phyloP scores from a whole-genome alignment of 768 basidiomycete species.

The Mycena rebaudengoi region DNA sequence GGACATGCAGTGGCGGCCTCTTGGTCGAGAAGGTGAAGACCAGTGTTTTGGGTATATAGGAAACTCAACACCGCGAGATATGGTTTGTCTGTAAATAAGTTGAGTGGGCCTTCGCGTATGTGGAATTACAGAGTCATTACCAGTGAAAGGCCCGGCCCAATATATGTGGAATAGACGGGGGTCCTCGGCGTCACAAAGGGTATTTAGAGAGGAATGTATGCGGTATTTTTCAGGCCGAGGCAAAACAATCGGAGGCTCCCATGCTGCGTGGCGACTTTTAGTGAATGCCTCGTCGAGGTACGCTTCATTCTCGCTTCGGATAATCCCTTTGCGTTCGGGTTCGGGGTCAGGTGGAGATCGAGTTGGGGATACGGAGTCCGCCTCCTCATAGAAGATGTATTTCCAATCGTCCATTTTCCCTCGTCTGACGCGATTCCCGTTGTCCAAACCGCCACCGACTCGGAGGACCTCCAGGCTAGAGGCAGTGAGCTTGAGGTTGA shows the following conservation, averaged over 20 bases:
- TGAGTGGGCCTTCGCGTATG: too few species aligned
- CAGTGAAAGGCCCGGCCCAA: slow-evolving; percentile 98
- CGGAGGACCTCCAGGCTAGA: slow-evolving; percentile 81
- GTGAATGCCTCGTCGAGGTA: slow-evolving; percentile 59
- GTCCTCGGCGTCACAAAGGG: slow-evolving; percentile 82
- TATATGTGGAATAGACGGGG: slow-evolving; percentile 98
- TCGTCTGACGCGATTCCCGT: slow-evolving; percentile 76
- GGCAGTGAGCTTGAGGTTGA: not conserved
- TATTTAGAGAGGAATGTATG: slow-evolving; percentile 56
- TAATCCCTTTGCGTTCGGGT: slow-evolving; percentile 18
- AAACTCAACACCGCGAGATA: slow-evolving; percentile 96
- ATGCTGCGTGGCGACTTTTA: slow-evolving; percentile 68
- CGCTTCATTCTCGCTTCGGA: slow-evolving; percentile 43
- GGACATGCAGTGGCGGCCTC: slow-evolving; percentile 68
- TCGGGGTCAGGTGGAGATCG: slow-evolving; percentile 25
- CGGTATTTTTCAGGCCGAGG: slow-evolving; percentile 60
- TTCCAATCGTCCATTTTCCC: slow-evolving; percentile 85
- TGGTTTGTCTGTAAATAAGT: slow-evolving; percentile 99
- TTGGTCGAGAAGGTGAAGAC: slow-evolving; percentile 70
- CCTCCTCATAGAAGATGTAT: slow-evolving; percentile 83
- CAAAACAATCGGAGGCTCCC: slow-evolving; percentile 63
- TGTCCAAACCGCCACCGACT: slow-evolving; percentile 88
- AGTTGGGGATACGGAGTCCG: slow-evolving; percentile 32
- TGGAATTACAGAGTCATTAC: too few species aligned
- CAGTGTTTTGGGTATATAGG: slow-evolving; percentile 94